Conservation (phyloP, 164 flowering plant genomes). For the Kingdonia uniflora region DNA sequence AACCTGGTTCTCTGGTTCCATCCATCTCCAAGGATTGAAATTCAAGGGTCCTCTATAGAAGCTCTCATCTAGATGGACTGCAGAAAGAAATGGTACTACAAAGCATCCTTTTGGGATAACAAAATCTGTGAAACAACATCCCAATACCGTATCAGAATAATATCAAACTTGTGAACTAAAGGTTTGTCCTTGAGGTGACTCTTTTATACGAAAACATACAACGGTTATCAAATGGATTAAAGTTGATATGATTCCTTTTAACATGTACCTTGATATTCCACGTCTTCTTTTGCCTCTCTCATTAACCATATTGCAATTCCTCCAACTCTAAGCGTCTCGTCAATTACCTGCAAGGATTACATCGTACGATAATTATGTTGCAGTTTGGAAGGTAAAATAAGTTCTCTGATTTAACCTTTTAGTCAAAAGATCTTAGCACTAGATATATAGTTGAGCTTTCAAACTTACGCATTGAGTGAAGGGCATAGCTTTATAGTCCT, state of each 20-base stretch:
- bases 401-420: no score
- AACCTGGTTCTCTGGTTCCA: conserved; percentile 69
- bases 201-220: no score
- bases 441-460: not conserved
- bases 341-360: conserved; percentile 50
- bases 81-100: conserved; percentile 88
- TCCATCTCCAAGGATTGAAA: conserved; percentile 96
- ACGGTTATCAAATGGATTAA: not conserved
- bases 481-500: conserved; percentile 76
- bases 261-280: conserved; percentile 54
- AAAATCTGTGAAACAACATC: conserved; percentile 37
- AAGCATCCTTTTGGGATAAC: conserved; percentile 77
- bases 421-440: no score
- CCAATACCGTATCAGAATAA: no score
- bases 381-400: no score
- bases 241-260: no score
- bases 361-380: not conserved
- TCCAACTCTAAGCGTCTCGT: conserved; percentile 80
- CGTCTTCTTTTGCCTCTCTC: conserved; percentile 74
- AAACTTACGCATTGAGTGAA: conserved; percentile 76
- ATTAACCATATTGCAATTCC: conserved; percentile 90
- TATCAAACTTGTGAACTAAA: no score
- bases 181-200: no score
- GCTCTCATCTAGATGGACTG: conserved; percentile 67
- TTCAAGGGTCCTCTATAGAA: conserved; percentile 34